Conservation (phyloP, 805 yeast species). For the Blastobotrys robertii region DNA sequence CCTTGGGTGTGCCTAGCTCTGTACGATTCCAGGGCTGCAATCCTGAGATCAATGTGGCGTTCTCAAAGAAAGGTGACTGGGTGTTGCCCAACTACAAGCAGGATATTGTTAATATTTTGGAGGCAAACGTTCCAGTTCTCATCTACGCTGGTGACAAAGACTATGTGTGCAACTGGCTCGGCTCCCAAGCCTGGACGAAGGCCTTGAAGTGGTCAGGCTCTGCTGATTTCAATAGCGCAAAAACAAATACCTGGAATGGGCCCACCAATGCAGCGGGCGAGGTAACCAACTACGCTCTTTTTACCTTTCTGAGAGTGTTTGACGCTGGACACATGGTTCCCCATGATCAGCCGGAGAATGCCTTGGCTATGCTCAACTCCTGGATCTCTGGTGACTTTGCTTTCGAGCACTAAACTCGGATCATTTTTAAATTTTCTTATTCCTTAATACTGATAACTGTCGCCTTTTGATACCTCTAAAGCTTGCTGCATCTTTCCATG, state of each 20-base stretch:
- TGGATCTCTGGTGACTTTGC: conserved; percentile 62
- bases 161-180: conserved; percentile 88
- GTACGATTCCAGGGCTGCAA: conserved; percentile 59
- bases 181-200: conserved; percentile 76
- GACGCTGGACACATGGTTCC: conserved; percentile 95
- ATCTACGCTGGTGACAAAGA: conserved; percentile 94
- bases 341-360: conserved; percentile 71
- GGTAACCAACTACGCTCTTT: conserved; percentile 56
- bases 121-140: conserved; percentile 65
- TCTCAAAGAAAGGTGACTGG: conserved; percentile 54
- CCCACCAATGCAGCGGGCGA: conserved; percentile 22
- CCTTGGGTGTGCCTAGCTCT: conserved; percentile 54
- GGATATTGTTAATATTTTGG: conserved; percentile 52
- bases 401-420: too few species aligned
- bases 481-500: too few species aligned
- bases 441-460: background rate
- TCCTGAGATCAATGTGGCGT: conserved; percentile 58
- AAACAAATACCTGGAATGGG: conserved; percentile 21
- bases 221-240: conserved; percentile 35
- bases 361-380: conserved; percentile 73
- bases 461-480: background rate
- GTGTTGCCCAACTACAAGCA: conserved; percentile 50
- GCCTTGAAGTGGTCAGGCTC: conserved; percentile 55
- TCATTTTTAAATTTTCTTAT: too few species aligned
- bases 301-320: conserved; percentile 66